Base-by-base conservation (phyloP, 1,139 yeast genomes). In the Geotrichum europaeum region DNA sequence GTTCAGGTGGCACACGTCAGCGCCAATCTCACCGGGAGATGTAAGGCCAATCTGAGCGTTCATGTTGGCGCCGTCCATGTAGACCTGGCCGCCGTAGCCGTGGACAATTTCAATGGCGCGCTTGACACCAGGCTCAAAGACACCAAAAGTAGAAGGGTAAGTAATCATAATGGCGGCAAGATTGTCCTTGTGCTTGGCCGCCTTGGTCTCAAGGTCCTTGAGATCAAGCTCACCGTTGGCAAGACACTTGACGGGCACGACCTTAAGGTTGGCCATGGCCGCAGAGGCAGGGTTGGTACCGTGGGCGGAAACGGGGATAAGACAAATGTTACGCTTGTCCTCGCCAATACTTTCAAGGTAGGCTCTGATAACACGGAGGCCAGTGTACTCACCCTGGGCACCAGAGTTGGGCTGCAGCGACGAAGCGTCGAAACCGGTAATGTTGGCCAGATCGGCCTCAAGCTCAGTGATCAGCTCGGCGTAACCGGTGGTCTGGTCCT, bases 271-370 rank as follows among this genome's bases (percentile, higher is more conserved):
- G 69, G 96, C 87, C 96, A 94, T 94, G 53, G 97, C 91, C 20
- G 99, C 98, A 55, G 97, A 89, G 0, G 99, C 99, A 25, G 99
- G 99, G 73, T 94, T 94, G 45, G 99, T 94, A 63, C 99, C 99
- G 71, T 94, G 99, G 1, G 99, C 99, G 70, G 95, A 86, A 10
- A 92, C 96, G 15, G 99, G 99, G 68, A 94, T 94, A 72, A 94
- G 81, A 75, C 97, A 94, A 61, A 94, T 82, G 73, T 92, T 86
- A 73, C 99, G 84, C 65, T 84, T 75, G 43, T 80, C 77, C 70
- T 92, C 87, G 53, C 96, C 96, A 60, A 79, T 81, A 43, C 88
- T 78, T 65, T 84, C 84, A 69, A 88, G 84, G 74, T 89, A 94
- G 57, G 88, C 84, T 69, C 86, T 83, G 68, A 94, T 94, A 60